phyloP scores from a whole-genome alignment of 2,329 filamentous ascomycete species.

The Neoarthrinium moseri region DNA sequence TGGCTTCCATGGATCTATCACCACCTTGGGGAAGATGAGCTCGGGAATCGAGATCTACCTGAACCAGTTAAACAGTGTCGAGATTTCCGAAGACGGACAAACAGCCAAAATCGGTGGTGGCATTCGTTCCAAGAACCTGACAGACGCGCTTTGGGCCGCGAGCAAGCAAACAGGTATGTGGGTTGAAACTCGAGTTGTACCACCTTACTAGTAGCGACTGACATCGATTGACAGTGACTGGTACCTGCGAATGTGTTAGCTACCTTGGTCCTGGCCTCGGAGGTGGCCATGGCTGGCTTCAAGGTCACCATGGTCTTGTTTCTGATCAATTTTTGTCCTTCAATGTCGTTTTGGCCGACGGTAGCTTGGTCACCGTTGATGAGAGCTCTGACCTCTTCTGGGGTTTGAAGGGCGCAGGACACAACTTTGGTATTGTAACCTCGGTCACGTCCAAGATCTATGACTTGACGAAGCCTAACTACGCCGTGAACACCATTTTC shows the following conservation, averaged over 20 bases:
- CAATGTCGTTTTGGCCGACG: slow-evolving; percentile 51
- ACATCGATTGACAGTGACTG: slow-evolving; percentile 31
- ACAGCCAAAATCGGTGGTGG: slow-evolving; percentile 39
- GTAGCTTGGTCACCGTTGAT: slow-evolving; percentile 36
- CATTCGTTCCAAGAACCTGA: slow-evolving; percentile 33
- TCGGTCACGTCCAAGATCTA: slow-evolving; percentile 9
- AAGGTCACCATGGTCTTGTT: slow-evolving; percentile 52
- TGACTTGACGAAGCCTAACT: slow-evolving; percentile 22
- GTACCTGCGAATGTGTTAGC: slow-evolving; percentile 46
- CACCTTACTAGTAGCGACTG: not conserved
- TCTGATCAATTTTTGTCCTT: slow-evolving; percentile 52
- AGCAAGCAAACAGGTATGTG: slow-evolving; percentile 38
- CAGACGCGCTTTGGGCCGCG: slow-evolving; percentile 35
- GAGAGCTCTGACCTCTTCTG: slow-evolving; percentile 52
- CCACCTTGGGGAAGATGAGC: slow-evolving; percentile 33
- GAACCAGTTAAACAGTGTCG: slow-evolving; percentile 31
- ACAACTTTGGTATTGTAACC: slow-evolving; percentile 11
- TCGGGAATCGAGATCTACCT: slow-evolving; percentile 40
- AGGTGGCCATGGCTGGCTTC: slow-evolving; percentile 55
- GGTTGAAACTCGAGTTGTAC: not conserved
- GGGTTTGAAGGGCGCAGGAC: slow-evolving; percentile 56
- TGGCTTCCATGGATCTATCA: slow-evolving; percentile 37
- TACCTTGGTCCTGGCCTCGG: slow-evolving; percentile 50
- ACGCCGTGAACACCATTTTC: slow-evolving; percentile 9
- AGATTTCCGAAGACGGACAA: slow-evolving; percentile 30